phyloP scores from a whole-genome alignment of 306 rosid species.

The Coriaria nepalensis region DNA sequence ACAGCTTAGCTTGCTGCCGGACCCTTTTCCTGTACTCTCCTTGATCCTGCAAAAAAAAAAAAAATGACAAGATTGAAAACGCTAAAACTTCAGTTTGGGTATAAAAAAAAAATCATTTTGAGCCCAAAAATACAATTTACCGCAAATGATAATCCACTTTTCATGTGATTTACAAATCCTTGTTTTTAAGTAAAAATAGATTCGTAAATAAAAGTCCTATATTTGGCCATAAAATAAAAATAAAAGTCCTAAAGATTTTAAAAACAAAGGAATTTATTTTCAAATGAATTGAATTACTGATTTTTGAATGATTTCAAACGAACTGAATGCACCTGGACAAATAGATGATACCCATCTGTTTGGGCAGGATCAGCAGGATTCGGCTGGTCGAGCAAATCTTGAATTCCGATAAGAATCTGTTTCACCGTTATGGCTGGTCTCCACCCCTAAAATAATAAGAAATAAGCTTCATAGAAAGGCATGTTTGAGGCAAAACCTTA shows the following conservation, averaged over 20 bases:
- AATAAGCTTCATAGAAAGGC: not conserved
- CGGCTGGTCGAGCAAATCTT: constrained; percentile 88
- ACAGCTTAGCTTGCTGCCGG: constrained; percentile 82
- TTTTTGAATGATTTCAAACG: not conserved
- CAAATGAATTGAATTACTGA: no score
- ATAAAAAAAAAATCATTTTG: no score
- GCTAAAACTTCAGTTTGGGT: no score
- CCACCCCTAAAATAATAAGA: constrained; percentile 57
- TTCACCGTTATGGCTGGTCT: constrained; percentile 96
- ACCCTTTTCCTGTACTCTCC: constrained; percentile 73
- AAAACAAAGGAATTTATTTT: no score
- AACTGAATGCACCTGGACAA: constrained; percentile 57
- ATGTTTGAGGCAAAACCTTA: not conserved
- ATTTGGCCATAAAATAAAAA: no score
- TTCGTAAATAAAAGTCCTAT: no score
- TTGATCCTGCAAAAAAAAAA: constrained; percentile 42
- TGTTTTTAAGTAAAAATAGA: no score
- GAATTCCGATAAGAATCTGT: constrained; percentile 94
- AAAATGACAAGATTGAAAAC: not conserved
- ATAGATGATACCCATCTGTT: constrained; percentile 95
- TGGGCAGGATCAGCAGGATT: constrained; percentile 97
- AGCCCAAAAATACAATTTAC: no score
- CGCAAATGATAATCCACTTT: no score
- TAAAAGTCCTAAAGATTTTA: no score
- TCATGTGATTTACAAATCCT: no score